Conservation (phyloP, 306 rosid genomes). For the Carpinus fangiana region DNA sequence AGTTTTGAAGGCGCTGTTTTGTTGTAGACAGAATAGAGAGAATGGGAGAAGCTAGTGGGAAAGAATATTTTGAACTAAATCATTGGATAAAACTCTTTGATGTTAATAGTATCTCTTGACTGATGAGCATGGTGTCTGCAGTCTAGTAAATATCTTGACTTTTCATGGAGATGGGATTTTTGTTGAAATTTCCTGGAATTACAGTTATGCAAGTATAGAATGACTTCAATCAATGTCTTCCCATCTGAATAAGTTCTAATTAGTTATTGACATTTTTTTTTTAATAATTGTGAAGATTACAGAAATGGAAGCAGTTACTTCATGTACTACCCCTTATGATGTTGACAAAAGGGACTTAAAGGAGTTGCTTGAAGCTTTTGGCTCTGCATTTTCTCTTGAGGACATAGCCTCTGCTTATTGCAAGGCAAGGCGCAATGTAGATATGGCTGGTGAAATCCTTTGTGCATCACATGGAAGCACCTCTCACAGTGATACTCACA, state of each 20-base stretch:
- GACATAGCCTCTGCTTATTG: conserved; percentile 43
- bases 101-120: not conserved
- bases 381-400: conserved; percentile 29
- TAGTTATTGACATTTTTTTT: not conserved
- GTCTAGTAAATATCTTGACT: not conserved
- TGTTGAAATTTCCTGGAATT: not conserved
- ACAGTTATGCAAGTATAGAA: not conserved
- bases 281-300: conserved; percentile 6
- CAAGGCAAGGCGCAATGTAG: conserved; percentile 24
- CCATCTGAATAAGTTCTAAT: not conserved
- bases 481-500: conserved; percentile 2
- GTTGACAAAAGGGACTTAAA: conserved; percentile 24
- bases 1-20: not conserved
- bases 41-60: not conserved
- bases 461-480: conserved; percentile 12
- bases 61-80: not conserved
- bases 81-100: too few species aligned
- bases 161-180: not conserved
- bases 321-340: conserved; percentile 8
- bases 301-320: conserved; percentile 23
- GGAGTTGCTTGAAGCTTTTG: conserved; percentile 32
- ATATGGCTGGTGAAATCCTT: conserved; percentile 40
- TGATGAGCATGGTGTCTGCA: not conserved
- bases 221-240: not conserved
- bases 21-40: not conserved